Percentiles rank a stretch among this genome's conserved stretches.
These are phyloP conservation scores for Malassezia furfur DNA, from an alignment of 1,284 basidiomycete species.

Conservation along the genomic window DNA sequence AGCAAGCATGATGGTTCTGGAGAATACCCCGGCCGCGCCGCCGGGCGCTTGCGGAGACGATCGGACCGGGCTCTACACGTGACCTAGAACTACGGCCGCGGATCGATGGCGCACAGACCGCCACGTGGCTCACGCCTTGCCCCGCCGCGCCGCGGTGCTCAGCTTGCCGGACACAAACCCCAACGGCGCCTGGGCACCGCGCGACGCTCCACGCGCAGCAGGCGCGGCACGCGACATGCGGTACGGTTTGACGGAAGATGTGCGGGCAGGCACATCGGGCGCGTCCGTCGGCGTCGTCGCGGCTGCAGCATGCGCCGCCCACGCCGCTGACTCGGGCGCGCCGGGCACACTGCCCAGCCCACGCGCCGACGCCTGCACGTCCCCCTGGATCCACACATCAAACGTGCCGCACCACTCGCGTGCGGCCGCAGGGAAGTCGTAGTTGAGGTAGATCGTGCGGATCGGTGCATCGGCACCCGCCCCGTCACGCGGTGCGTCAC, in stretches of 20 bases:
- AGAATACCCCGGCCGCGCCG: not conserved
- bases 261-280: too few species aligned
- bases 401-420: constrained; percentile 84
- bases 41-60: constrained; percentile 13
- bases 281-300: too few species aligned
- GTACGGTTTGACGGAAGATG: too few species aligned
- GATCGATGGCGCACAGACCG: not conserved
- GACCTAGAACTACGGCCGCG: not conserved
- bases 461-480: constrained; percentile 50
- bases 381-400: constrained; percentile 80
- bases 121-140: not conserved
- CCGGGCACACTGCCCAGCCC: constrained; percentile 21
- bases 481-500: constrained; percentile 18
- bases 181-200: not conserved
- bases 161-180: constrained; percentile 8
- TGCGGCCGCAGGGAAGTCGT: constrained; percentile 76
- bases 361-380: constrained; percentile 58
- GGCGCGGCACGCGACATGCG: too few species aligned
- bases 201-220: not conserved
- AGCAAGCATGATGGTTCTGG: constrained; percentile 24
- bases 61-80: constrained; percentile 10
- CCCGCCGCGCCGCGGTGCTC: not conserved
- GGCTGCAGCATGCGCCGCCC: not conserved
- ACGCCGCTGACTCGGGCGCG: not conserved
- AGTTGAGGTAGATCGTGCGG: constrained; percentile 72